Percentiles rank a stretch among this genome's conserved stretches.
These are phyloP conservation scores for Claviceps sorghi DNA, from an alignment of 2,329 filamentous ascomycete species.

Conservation along the genomic window DNA sequence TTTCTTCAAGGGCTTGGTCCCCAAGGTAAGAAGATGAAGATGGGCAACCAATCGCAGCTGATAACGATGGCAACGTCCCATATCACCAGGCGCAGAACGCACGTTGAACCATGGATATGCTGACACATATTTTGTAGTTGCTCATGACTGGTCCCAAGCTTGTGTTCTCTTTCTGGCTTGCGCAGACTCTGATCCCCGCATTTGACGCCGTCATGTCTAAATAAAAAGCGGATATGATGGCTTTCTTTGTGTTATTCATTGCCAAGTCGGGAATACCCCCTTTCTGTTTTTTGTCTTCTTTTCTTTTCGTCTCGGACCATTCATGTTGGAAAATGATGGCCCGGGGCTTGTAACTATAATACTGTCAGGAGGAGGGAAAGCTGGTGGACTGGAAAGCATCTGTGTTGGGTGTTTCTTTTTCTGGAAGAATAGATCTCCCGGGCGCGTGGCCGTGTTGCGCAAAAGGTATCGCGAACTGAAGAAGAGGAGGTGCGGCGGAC, in stretches of 20 bases:
- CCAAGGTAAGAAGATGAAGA: conserved; percentile 44
- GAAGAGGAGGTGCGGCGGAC: background rate
- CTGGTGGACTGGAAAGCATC: background rate
- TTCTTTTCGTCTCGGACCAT: background rate
- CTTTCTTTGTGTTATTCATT: background rate
- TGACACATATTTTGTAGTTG: conserved; percentile 34
- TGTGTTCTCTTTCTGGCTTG: conserved; percentile 99
- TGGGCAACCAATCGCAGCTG: background rate
- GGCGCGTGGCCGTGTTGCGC: background rate
- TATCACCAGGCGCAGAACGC: background rate
- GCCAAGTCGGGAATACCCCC: background rate
- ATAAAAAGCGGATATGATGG: background rate
- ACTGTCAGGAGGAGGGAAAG: background rate
- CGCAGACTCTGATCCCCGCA: conserved; percentile 90
- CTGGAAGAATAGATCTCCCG: background rate
- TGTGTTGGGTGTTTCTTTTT: background rate
- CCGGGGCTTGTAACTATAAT: background rate
- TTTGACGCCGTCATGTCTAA: conserved; percentile 44
- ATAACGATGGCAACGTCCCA: conserved; percentile 1
- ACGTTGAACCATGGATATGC: conserved; percentile 8
- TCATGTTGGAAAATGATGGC: background rate
- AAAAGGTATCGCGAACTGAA: background rate
- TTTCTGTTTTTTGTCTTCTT: background rate
- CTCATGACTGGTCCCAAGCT: conserved; percentile 98
- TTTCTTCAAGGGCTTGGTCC: conserved; percentile 96